Evolutionary conservation across 2,329 filamentous ascomycete genomes (phyloP), one percentile per base, ranked within the genome.

Genomic region (Epichloe sibirici): DNA sequence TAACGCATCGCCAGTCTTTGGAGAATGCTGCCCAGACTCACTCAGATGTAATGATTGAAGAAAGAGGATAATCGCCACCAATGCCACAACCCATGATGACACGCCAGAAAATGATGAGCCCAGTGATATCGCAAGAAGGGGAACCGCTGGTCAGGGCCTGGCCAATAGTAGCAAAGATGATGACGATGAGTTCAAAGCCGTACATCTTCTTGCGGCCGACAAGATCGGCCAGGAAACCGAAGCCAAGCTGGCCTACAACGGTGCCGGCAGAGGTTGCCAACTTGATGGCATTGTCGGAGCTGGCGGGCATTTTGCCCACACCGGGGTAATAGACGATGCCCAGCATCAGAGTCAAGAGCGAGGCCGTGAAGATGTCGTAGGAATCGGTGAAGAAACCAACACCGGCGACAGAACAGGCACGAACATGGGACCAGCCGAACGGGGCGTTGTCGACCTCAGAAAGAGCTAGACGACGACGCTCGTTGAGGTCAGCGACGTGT

Each of bases 361-460:
- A 85, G 59, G 86, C 84, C 63, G 84, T 82, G 67, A 93, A 93
- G 71, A 90, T 88, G 63, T 86, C 83, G 69, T 90, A 91, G 3
- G 86, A 86, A 65, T 91, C 88, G 15, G 88, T 91, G 70, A 93
- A 93, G 79, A 94, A 93, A 60, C 88, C 88, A 56, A 91, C 85
- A 61, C 88, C 88, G 34, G 87, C 87, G 25, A 91, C 87, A 8
- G 87, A 71, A 51, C 87, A 79, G 53, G 87, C 85, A 42, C 87
- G 79, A 54, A 90, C 79, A 63, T 93, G 88, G 65, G 90, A 88
- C 86, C 87, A 91, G 62, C 87, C 85, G 56, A 91, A 90, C 3
- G 83, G 83, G 9, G 86, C 86, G 71, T 85, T 85, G 72, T 91
- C 87, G 59, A 91, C 85, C 69, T 90, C 85, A 39, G 86, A 85